Evolutionary conservation across 2,329 filamentous ascomycete species (phyloP).

Genomic region (Alternaria brassicicola): DNA sequence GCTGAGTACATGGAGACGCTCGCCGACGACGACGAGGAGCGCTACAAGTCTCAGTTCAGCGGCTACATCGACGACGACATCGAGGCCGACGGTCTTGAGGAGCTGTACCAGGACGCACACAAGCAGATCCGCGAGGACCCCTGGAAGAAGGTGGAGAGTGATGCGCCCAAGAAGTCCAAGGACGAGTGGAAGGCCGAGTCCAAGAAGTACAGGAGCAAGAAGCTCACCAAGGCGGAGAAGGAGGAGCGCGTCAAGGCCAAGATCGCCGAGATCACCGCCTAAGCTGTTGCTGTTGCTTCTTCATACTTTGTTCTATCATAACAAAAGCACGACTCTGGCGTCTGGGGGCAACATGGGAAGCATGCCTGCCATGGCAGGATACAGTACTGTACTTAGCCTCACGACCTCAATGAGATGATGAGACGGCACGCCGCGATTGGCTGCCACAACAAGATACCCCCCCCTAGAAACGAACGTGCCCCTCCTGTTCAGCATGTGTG

Average conservation of each 20-base stretch:
- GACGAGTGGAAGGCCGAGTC: conserved; percentile 96
- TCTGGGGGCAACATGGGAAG: conserved; percentile 43
- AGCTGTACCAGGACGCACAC: conserved; percentile 94
- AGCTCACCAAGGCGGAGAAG: conserved; percentile 85
- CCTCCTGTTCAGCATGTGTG: background rate
- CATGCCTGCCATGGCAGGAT: conserved; percentile 35
- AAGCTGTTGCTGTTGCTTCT: conserved; percentile 27
- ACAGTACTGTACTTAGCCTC: conserved; percentile 38
- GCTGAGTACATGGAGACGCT: conserved; percentile 99
- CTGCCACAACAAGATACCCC: conserved; percentile 24
- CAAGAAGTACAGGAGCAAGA: conserved; percentile 80
- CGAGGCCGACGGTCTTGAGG: conserved; percentile 96
- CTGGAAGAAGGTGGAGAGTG: conserved; percentile 85
- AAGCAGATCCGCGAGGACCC: conserved; percentile 96
- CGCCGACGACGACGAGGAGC: conserved; percentile 99
- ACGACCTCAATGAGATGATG: conserved; percentile 40
- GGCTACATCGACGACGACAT: conserved; percentile 97
- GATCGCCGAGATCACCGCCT: conserved; percentile 78
- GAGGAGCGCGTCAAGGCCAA: conserved; percentile 83
- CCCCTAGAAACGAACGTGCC: background rate
- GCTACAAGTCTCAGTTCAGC: conserved; percentile 97
- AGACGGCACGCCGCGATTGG: conserved; percentile 35
- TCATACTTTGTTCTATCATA: conserved; percentile 32
- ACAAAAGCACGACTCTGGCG: conserved; percentile 47
- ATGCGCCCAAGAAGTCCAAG: conserved; percentile 90